Conservation (phyloP, 1,139 yeast genomes). For the Wickerhamomyces sp. region DNA sequence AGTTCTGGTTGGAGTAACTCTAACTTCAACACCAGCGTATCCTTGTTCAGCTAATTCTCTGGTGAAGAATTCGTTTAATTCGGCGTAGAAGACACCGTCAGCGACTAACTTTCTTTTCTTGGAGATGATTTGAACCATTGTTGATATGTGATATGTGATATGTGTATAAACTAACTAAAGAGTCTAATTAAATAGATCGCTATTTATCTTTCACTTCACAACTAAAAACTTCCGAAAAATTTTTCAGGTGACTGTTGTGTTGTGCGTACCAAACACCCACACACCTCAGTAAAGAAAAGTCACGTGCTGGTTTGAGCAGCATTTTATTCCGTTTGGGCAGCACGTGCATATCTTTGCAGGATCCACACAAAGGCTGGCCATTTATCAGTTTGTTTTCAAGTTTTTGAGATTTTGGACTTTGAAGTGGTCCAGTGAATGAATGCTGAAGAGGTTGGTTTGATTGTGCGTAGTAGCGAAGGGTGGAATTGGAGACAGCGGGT, state of each 20-base stretch:
- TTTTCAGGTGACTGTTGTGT: conserved; percentile 3
- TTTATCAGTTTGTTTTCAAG: neutral
- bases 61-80: conserved; percentile 99
- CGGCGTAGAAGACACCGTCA: conserved; percentile 99
- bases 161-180: too few relatives aligned
- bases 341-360: too few relatives aligned
- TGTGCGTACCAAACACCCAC: conserved; percentile 4
- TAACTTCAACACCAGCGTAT: conserved; percentile 99
- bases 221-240: neutral
- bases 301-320: neutral
- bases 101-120: conserved; percentile 93
- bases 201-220: neutral
- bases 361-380: too few relatives aligned
- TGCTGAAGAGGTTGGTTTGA: too few relatives aligned
- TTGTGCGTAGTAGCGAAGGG: too few relatives aligned
- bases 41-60: conserved; percentile 99
- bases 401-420: neutral
- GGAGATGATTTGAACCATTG: conserved; percentile 65
- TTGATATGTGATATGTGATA: neutral
- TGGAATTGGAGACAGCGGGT: too few relatives aligned
- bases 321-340: too few relatives aligned
- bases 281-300: too few relatives aligned
- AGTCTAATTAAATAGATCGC: conserved; percentile 1
- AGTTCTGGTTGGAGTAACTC: conserved; percentile 97
- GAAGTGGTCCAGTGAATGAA: too few relatives aligned